Conservation (phyloP, 1,284 basidiomycete species). For the Cystobasidiaceae sp. region DNA sequence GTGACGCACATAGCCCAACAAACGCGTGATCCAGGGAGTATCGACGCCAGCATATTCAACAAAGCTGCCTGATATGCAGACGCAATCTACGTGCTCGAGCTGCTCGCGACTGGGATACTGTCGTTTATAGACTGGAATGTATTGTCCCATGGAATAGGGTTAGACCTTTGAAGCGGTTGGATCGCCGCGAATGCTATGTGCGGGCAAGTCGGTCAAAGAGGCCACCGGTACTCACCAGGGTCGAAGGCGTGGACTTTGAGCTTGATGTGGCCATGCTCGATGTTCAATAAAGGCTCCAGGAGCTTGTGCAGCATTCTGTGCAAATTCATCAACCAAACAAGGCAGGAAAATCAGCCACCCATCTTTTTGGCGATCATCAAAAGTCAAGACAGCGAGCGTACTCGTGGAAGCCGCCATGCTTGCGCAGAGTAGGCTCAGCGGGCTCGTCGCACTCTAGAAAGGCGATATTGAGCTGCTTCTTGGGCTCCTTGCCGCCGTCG, state of each 20-base stretch:
- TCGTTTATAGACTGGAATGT: constrained; percentile 36
- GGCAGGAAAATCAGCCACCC: not conserved
- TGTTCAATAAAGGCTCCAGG: constrained; percentile 37
- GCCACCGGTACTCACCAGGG: constrained; percentile 8
- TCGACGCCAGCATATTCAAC: constrained; percentile 40
- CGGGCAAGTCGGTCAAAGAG: too few relatives aligned
- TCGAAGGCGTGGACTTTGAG: constrained; percentile 32
- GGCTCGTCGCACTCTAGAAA: constrained; percentile 39
- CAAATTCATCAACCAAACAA: not conserved
- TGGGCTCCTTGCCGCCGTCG: not conserved
- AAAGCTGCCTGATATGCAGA: constrained; percentile 39
- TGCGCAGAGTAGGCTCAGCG: constrained; percentile 36
- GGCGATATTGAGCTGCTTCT: constrained; percentile 33
- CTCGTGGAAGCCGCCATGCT: constrained; percentile 40
- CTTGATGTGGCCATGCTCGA: constrained; percentile 24
- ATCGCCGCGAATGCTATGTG: too few relatives aligned
- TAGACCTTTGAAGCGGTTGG: too few relatives aligned
- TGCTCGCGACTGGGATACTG: constrained; percentile 37
- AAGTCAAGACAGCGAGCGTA: not conserved
- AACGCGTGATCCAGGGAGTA: constrained; percentile 39
- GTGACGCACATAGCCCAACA: constrained; percentile 48
- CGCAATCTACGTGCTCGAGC: constrained; percentile 35
- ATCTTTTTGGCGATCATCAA: not conserved
- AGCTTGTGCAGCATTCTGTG: constrained; percentile 35
- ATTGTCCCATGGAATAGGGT: too few relatives aligned